Percentiles rank a stretch among this genome's conserved stretches.
phyloP scores from a whole-genome alignment of 2,329 filamentous ascomycete genomes.

The Aspergillus sp. region DNA sequence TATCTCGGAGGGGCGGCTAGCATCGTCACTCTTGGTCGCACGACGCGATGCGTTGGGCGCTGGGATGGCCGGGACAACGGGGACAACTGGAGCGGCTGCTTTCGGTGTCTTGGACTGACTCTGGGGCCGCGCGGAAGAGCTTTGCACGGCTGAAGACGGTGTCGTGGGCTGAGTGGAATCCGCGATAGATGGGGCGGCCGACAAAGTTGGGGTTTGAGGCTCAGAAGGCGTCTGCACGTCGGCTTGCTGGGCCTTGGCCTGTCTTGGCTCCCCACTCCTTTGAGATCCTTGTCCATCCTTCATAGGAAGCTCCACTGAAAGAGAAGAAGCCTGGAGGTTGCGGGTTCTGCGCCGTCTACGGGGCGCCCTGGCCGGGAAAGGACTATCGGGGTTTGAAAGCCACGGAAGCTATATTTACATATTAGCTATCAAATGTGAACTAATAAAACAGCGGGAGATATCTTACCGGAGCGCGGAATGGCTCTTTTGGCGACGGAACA shows the following conservation, averaged over 20 bases:
- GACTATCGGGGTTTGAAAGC: slow-evolving; percentile 56
- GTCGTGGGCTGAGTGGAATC: slow-evolving; percentile 57
- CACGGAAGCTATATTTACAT: slow-evolving; percentile 53
- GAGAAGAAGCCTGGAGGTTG: slow-evolving; percentile 33
- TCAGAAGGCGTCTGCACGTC: slow-evolving; percentile 36
- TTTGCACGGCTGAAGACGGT: slow-evolving; percentile 52
- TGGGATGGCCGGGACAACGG: slow-evolving; percentile 51
- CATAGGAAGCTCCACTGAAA: slow-evolving; percentile 52
- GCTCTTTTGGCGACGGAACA: slow-evolving; percentile 34
- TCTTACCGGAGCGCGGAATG: slow-evolving; percentile 53
- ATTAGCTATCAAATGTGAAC: not conserved
- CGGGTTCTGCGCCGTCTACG: slow-evolving; percentile 46
- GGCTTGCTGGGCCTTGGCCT: slow-evolving; percentile 19
- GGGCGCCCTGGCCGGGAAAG: slow-evolving; percentile 55
- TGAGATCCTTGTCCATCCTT: slow-evolving; percentile 37
- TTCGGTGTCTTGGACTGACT: slow-evolving; percentile 37
- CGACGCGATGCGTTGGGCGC: slow-evolving; percentile 36
- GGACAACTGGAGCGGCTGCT: slow-evolving; percentile 44
- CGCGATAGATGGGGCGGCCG: slow-evolving; percentile 58
- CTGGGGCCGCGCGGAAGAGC: slow-evolving; percentile 28
- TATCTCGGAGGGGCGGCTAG: slow-evolving; percentile 34
- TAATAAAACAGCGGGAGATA: no score
- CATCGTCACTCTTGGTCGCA: slow-evolving; percentile 35
- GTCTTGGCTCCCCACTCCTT: slow-evolving; percentile 22
- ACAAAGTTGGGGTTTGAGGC: slow-evolving; percentile 59